A percentile compares a stretch with the other conserved stretches of the same genome.
These are phyloP conservation scores for Millerago galiae DNA, from an alignment of 805 yeast genomes.

Conservation along the genomic window DNA sequence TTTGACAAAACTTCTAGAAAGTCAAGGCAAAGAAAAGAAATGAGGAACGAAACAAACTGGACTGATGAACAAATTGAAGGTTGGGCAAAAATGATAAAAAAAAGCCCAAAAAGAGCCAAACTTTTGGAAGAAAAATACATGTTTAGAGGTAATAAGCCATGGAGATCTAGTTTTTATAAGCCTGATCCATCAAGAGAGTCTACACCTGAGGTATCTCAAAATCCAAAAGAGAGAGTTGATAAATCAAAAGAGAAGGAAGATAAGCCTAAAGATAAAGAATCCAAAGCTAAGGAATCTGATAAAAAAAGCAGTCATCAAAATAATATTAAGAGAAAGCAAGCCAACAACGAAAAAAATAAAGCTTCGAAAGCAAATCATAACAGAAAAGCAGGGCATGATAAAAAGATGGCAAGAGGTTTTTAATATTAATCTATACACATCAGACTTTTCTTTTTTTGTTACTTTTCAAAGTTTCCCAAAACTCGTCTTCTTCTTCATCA, in stretches of 20 bases:
- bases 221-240: neutral
- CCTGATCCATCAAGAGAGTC: slow-evolving; percentile 5
- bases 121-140: slow-evolving; percentile 56
- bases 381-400: slow-evolving; percentile 55
- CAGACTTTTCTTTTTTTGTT: neutral
- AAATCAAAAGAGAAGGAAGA: neutral
- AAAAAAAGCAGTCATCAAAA: neutral
- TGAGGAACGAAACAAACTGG: slow-evolving; percentile 57
- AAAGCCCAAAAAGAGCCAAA: slow-evolving; percentile 56
- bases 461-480: slow-evolving; percentile 31
- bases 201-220: neutral
- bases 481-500: slow-evolving; percentile 28
- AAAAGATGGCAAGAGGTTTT: slow-evolving; percentile 34
- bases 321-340: slow-evolving; percentile 29
- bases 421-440: neutral
- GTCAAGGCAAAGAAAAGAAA: slow-evolving; percentile 40
- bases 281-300: neutral
- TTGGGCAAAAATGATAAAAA: slow-evolving; percentile 74
- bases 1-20: slow-evolving; percentile 48
- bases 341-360: slow-evolving; percentile 49
- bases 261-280: neutral
- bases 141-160: slow-evolving; percentile 36
- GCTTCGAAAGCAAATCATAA: slow-evolving; percentile 57
- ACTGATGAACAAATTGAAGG: slow-evolving; percentile 91
- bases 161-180: slow-evolving; percentile 18